Conservation (phyloP, 164 flowering plant species). For the Macadamia integrifolia region DNA sequence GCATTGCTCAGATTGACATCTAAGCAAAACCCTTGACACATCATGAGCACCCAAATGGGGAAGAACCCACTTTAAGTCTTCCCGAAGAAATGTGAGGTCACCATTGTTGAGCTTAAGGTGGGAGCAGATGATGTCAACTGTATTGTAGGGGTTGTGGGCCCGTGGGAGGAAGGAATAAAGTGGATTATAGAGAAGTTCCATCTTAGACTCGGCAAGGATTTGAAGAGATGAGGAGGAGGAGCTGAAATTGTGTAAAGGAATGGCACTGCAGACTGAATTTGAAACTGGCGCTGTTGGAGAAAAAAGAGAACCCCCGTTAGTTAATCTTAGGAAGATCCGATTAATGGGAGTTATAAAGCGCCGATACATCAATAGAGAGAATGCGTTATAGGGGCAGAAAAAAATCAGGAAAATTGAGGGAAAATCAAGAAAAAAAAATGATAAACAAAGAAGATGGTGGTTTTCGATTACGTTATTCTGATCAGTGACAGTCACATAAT, state of each 20-base stretch:
- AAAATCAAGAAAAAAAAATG: too few relatives aligned
- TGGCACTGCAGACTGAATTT: neutral
- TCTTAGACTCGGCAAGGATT: constrained; percentile 4
- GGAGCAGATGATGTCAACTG: constrained; percentile 55
- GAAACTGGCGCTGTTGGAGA: neutral
- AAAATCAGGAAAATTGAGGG: too few relatives aligned
- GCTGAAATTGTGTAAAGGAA: neutral
- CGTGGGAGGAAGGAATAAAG: constrained; percentile 58
- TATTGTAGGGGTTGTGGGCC: constrained; percentile 50
- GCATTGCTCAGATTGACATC: constrained; percentile 68
- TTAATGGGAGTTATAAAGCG: neutral
- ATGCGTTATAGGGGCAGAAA: too few relatives aligned
- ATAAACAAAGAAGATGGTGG: too few relatives aligned
- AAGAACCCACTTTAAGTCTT: constrained; percentile 34
- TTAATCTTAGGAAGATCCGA: neutral
- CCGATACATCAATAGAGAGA: neutral
- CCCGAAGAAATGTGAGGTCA: constrained; percentile 20
- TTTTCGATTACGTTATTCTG: too few relatives aligned
- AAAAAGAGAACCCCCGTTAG: neutral
- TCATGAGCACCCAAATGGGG: constrained; percentile 51
- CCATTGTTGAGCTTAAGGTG: constrained; percentile 34
- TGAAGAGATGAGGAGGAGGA: constrained; percentile 24
- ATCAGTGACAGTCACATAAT: too few relatives aligned
- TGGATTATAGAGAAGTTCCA: constrained; percentile 31
- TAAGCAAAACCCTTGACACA: constrained; percentile 61